Conservation (phyloP, 1,284 basidiomycete species). For the Moesziomyces antarcticus region DNA sequence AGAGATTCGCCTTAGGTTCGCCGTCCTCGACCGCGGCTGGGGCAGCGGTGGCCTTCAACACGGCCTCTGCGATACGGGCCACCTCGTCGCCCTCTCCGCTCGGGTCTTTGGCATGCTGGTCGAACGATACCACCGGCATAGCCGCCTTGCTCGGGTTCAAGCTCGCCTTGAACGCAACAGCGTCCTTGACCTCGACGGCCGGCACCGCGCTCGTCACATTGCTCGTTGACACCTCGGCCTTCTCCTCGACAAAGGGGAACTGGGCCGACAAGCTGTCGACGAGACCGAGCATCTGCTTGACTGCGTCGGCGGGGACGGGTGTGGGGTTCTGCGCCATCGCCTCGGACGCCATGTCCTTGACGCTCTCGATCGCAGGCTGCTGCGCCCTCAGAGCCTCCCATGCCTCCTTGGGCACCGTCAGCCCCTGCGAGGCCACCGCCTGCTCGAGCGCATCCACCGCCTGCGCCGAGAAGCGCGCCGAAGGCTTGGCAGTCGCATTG, state of each 20-base stretch:
- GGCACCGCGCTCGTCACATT: constrained; percentile 69
- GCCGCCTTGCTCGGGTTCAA: constrained; percentile 71
- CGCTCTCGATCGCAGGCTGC: constrained; percentile 70
- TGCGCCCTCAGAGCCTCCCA: constrained; percentile 71
- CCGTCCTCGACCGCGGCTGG: constrained; percentile 5
- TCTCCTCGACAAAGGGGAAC: constrained; percentile 69
- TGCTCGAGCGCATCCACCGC: constrained; percentile 77
- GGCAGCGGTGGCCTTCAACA: constrained; percentile 16
- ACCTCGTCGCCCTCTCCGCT: constrained; percentile 32
- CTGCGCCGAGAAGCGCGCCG: constrained; percentile 75
- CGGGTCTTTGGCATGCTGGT: constrained; percentile 43
- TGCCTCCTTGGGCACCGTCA: constrained; percentile 73
- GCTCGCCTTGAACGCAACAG: constrained; percentile 77
- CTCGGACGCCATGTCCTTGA: constrained; percentile 54
- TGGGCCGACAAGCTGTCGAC: constrained; percentile 75
- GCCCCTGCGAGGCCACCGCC: constrained; percentile 72
- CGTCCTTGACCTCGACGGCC: constrained; percentile 75
- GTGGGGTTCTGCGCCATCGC: constrained; percentile 67
- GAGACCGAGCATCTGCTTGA: constrained; percentile 71
- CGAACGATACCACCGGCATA: constrained; percentile 66
- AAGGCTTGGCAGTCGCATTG: constrained; percentile 70
- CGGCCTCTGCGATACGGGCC: constrained; percentile 13
- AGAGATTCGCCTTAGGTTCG: constrained; percentile 37
- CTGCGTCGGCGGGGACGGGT: constrained; percentile 69
- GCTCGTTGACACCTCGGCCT: constrained; percentile 71